A percentile compares a stretch with the other conserved stretches of the same genome.
These are phyloP conservation scores for Colletotrichum filicis DNA, from an alignment of 2,329 filamentous ascomycete species.

Conservation along the genomic window DNA sequence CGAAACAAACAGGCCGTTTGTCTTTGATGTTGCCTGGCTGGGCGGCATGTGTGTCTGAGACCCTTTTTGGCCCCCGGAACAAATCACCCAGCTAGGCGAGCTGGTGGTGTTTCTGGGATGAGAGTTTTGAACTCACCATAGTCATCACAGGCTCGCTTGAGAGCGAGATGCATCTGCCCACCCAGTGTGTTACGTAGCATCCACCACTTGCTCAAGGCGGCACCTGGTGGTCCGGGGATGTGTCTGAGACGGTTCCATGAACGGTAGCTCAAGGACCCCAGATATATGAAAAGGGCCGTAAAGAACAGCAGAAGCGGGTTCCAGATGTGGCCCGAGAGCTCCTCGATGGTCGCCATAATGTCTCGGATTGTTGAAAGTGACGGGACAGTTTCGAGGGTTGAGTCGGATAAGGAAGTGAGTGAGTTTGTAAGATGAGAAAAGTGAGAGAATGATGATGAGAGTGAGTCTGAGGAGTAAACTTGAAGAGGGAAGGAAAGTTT, in stretches of 20 bases:
- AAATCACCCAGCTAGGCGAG: background rate
- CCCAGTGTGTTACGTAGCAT: constrained; percentile 41
- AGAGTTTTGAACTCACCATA: constrained; percentile 27
- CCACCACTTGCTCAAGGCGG: constrained; percentile 47
- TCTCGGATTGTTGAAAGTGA: background rate
- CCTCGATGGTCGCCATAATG: constrained; percentile 14
- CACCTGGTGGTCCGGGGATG: constrained; percentile 47
- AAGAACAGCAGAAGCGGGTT: constrained; percentile 9
- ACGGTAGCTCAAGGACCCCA: constrained; percentile 31
- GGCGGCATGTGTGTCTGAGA: constrained; percentile 35
- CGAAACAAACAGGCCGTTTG: constrained; percentile 10
- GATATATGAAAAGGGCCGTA: constrained; percentile 22
- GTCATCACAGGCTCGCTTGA: constrained; percentile 37
- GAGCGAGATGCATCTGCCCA: constrained; percentile 38
- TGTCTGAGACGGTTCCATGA: constrained; percentile 48
- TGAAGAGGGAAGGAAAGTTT: background rate
- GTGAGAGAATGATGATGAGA: background rate
- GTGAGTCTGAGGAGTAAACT: background rate
- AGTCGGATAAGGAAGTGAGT: background rate
- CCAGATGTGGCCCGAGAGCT: constrained; percentile 11
- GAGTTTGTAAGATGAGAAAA: background rate
- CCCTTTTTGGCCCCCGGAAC: background rate
- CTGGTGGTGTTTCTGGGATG: background rate
- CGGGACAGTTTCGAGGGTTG: background rate
- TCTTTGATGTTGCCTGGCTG: constrained; percentile 1